Conservation (phyloP, 1,284 basidiomycete genomes). For the Vanrija humicola region DNA sequence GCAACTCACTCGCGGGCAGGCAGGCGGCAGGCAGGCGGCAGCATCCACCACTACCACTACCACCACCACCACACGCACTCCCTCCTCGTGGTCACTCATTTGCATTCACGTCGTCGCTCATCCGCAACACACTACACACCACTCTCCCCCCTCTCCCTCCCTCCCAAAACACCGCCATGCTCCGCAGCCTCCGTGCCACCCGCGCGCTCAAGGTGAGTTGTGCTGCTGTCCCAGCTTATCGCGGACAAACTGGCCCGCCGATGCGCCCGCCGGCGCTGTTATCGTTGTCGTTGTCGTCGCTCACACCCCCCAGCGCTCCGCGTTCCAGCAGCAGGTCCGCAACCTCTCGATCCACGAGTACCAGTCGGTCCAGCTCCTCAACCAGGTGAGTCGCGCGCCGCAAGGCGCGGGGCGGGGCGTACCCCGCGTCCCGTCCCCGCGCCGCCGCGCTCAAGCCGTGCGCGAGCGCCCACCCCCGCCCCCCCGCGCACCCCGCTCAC, state of each 20-base stretch:
- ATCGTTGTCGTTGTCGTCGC: not conserved
- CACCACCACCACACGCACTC: no score
- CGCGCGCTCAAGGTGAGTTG: conserved; percentile 4
- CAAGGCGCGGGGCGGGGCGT: no score
- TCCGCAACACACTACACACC: not conserved
- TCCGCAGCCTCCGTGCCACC: conserved; percentile 16
- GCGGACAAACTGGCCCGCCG: not conserved
- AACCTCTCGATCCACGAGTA: conserved; percentile 98
- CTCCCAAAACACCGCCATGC: conserved; percentile 7
- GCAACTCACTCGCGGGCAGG: no score
- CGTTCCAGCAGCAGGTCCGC: conserved; percentile 51
- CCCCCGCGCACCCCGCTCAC: not conserved
- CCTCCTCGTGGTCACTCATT: no score
- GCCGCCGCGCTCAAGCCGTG: not conserved
- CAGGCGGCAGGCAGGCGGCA: no score
- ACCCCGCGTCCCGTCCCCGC: not conserved
- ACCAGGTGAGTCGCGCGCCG: conserved; percentile 78
- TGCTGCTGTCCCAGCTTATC: not conserved
- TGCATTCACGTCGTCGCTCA: no score
- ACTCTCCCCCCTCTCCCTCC: not conserved
- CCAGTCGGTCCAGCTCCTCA: conserved; percentile 91
- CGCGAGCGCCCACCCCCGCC: no score
- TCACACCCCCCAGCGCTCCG: not conserved
- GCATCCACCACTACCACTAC: no score
- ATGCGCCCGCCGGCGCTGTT: not conserved